Evolutionary conservation across 441 rosid genomes (phyloP), one percentile per base, ranked within the genome.

Genomic region (Gossypium davidsonii): DNA sequence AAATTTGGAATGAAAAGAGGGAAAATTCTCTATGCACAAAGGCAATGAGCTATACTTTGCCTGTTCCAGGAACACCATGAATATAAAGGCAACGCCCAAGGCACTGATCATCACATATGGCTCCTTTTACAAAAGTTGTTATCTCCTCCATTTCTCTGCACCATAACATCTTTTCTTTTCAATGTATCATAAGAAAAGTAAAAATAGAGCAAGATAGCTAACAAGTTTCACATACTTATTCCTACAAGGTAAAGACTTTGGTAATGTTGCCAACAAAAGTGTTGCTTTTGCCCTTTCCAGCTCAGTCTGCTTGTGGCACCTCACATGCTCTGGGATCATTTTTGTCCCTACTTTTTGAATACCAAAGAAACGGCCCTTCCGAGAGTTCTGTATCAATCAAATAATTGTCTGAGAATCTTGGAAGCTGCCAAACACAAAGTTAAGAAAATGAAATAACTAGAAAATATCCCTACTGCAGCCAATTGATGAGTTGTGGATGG

Each of bases 11-110:
- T 15, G 62, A 68, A 9, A 18, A 48, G 44, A 39, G 34, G 39
- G 28, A 21, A 25, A 46, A 6, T 1, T 21, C 14, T 34, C 48
- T 63, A 53, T 48, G 57, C 42, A 53, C 25, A 53, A 17, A 63
- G 70, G 26, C 26, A 37, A 64, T 10, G 66, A 75, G 46, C 67
- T 57, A 46, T 82, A 89, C 94, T 92, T 95, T 95, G 79, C 98
- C 99, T n/a, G 99, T 92, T 76, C 99, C 99, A 0, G 99, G 99
- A 84, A 95, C 99, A 80, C 98, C 99, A 69, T 93, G 98, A 78
- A 93, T 84, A 49, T 93, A 95, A 78, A 95, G 89, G 75, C 98
- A 95, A 70, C 94, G 91, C 20, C 99, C 98, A 52, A 93, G 80
- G 77, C 99, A 95, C 73, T 89, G 95, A 81, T 90, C 91, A 80